A percentile compares a stretch with the other conserved stretches of the same genome.
Evolutionary conservation across 306 rosid species (phyloP).

Genomic region (Fragaria vesca): DNA sequence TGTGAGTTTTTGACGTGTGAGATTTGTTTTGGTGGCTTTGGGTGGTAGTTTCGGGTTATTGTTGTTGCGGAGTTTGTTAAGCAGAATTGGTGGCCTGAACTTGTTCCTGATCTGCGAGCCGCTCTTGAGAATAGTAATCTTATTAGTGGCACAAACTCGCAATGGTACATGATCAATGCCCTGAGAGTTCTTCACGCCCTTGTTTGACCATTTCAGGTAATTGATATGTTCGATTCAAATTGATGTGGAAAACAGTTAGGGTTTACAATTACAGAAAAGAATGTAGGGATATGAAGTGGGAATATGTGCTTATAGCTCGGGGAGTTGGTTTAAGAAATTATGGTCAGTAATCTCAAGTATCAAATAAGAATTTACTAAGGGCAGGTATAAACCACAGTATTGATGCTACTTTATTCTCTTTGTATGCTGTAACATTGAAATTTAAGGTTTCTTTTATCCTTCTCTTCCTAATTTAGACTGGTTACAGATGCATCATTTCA

Average conservation of each 20-base stretch:
- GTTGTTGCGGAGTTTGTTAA: constrained; percentile 64
- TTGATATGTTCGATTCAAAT: not conserved
- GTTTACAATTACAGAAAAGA: not conserved
- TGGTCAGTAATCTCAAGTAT: not conserved
- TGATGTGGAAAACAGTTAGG: not conserved
- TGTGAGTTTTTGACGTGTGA: not conserved
- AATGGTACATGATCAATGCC: constrained; percentile 58
- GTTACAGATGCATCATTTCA: not conserved
- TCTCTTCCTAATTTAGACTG: not conserved
- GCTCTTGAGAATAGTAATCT: constrained; percentile 72
- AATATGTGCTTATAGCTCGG: not conserved
- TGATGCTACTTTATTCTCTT: not conserved
- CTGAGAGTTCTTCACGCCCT: constrained; percentile 69
- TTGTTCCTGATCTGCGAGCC: constrained; percentile 59
- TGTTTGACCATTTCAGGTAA: constrained; percentile 88
- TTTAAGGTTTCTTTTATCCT: not conserved
- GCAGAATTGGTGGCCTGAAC: constrained; percentile 67
- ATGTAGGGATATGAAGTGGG: not conserved
- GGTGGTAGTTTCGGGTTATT: constrained; percentile 58
- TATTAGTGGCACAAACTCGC: constrained; percentile 33
- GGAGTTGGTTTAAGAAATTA: not conserved
- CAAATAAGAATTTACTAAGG: not conserved
- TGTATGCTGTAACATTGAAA: not conserved
- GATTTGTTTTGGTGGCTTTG: not conserved
- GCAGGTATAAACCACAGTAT: not conserved